phyloP scores from a whole-genome alignment of 345 rosid species.

The Clarkia xantiana region DNA sequence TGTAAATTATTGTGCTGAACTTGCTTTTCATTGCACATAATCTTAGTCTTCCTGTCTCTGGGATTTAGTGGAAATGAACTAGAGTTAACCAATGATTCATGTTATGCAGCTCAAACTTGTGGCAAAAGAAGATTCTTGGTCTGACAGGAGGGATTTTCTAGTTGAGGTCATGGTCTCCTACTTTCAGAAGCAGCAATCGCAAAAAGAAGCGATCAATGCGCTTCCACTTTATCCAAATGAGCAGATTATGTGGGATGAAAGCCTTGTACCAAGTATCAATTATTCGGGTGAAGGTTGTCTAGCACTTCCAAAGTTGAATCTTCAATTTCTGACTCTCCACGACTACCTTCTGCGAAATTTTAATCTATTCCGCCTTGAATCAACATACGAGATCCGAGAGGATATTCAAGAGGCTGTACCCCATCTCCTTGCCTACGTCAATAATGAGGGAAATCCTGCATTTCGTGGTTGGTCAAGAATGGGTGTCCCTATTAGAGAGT shows the following conservation, averaged over 20 bases:
- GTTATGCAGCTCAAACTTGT: conserved; percentile 73
- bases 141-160: conserved; percentile 71
- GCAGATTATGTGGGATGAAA: conserved; percentile 99
- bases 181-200: conserved; percentile 88
- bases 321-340: conserved; percentile 90
- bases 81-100: neutral
- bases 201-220: conserved; percentile 96
- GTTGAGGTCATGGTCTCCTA: conserved; percentile 87
- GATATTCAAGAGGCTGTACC: conserved; percentile 98
- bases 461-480: conserved; percentile 99
- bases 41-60: too few relatives aligned
- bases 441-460: conserved; percentile 80
- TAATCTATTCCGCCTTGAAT: conserved; percentile 95
- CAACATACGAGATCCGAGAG: conserved; percentile 98
- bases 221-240: conserved; percentile 97
- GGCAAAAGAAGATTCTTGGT: conserved; percentile 75
- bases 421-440: conserved; percentile 75
- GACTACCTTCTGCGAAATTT: conserved; percentile 92
- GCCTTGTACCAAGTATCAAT: conserved; percentile 94
- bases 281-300: conserved; percentile 99
- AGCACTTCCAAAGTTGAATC: conserved; percentile 96
- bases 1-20: too few relatives aligned
- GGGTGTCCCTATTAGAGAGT: conserved; percentile 78
- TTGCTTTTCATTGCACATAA: too few relatives aligned
- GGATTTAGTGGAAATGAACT: too few relatives aligned